Base-by-base conservation (phyloP, 345 rosid species). In the Salix arbutifolia region DNA sequence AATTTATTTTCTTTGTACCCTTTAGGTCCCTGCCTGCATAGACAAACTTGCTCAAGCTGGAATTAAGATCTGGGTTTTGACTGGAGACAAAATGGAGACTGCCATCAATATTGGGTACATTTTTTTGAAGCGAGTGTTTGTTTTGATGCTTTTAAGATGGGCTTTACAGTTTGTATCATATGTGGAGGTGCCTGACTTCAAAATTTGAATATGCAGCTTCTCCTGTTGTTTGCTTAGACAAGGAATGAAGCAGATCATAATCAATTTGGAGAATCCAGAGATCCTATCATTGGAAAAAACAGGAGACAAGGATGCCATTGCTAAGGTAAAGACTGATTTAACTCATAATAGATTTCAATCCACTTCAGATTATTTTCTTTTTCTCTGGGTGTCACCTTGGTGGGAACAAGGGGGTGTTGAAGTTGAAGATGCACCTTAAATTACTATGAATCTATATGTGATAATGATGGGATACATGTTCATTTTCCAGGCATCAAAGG, bases 41-140 rank as follows among this genome's bases (percentile, higher is more conserved):
- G 98, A 94, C 89, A 92, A 88, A 81, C 98, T 94, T 84, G 97
- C 97, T 48, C 97, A 92, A 87, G 98, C 98, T 66, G 98, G 98
- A 82, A 92, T 92, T 67, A 94, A 92, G 87, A 87, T 94, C 78
- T 94, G 98, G 98, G 97, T 94, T 73, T 85, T 94, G 89, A 94
- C 98, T 3, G 98, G 98, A 77, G 98, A 94, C 84, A 94, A 94
- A 85, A 91, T 92, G 97, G 98, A 94, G 87, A 94, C 98, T 48
- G 98, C 97, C 77, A 94, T 94, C 89, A 92, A 92, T 84, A 94
- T 94, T 80, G 98, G 98, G 95, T 94, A 89, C 69, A 77, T 12
- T 38, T 62, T 72, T 67, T 77, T 73, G 26, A 14, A 23, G 19
- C 44, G 19, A 79, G 58, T 17, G 61, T 72, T 60, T 74, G 7